These are phyloP conservation scores for Akanthomyces uredinophilus DNA, from an alignment of 2,329 filamentous ascomycete species.

Conservation along the genomic window DNA sequence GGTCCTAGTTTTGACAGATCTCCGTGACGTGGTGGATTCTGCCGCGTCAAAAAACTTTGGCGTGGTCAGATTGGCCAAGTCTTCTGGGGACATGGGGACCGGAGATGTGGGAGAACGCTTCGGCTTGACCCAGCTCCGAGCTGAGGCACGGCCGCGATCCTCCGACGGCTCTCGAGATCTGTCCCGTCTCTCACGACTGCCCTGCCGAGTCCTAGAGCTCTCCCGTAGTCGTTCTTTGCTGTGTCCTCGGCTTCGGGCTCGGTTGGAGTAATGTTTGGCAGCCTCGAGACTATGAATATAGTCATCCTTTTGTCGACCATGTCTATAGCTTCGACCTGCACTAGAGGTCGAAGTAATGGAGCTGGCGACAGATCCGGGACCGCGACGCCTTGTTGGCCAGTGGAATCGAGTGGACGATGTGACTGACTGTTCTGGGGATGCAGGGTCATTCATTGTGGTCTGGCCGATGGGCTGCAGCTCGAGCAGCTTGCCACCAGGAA, in stretches of 20 bases:
- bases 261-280: slow-evolving; percentile 58
- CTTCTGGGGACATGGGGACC: slow-evolving; percentile 89
- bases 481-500: slow-evolving; percentile 64
- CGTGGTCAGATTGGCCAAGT: slow-evolving; percentile 60
- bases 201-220: slow-evolving; percentile 40
- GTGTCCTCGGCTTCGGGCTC: slow-evolving; percentile 49
- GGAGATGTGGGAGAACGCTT: slow-evolving; percentile 91
- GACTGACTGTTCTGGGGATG: slow-evolving; percentile 52
- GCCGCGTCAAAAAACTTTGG: slow-evolving; percentile 30
- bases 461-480: slow-evolving; percentile 56
- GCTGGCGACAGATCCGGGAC: slow-evolving; percentile 51
- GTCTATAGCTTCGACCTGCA: slow-evolving; percentile 45
- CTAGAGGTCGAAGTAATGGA: slow-evolving; percentile 54
- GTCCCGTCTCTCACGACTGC: slow-evolving; percentile 44
- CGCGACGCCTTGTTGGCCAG: slow-evolving; percentile 49
- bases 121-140: slow-evolving; percentile 63
- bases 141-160: slow-evolving; percentile 62
- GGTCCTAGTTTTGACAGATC: slow-evolving; percentile 30
- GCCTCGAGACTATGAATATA: slow-evolving; percentile 84
- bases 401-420: slow-evolving; percentile 49
- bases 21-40: slow-evolving; percentile 43
- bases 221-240: slow-evolving; percentile 43
- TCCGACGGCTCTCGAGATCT: slow-evolving; percentile 59
- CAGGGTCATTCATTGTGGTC: slow-evolving; percentile 47
- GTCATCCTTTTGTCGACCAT: slow-evolving; percentile 54